Conservation (phyloP, 768 basidiomycete genomes). For the Suillus discolor region DNA sequence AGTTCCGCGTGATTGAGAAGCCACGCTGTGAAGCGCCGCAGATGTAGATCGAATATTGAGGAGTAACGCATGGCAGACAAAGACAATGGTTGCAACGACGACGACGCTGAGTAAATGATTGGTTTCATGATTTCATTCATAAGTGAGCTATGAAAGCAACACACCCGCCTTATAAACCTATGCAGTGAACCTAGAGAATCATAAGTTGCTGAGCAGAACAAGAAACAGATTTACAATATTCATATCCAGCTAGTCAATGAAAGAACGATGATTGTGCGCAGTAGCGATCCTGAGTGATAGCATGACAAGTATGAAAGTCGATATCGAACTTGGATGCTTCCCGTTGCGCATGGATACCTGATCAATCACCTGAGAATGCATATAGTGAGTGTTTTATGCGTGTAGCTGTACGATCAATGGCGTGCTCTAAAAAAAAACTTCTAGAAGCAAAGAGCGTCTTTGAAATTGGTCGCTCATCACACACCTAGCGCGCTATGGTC, state of each 20-base stretch:
- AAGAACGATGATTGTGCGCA: slow-evolving; percentile 9
- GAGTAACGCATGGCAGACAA: slow-evolving; percentile 38
- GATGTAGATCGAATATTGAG: slow-evolving; percentile 42
- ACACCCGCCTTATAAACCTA: slow-evolving; percentile 9
- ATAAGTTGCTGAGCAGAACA: neutral
- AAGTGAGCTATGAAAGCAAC: neutral
- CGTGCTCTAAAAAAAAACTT: slow-evolving; percentile 13
- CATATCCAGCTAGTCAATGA: slow-evolving; percentile 1
- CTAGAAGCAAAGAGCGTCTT: slow-evolving; percentile 4
- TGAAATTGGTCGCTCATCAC: slow-evolving; percentile 6
- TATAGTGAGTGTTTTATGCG: neutral
- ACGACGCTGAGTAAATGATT: neutral
- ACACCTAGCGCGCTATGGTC: slow-evolving; percentile 11
- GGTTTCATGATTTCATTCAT: neutral
- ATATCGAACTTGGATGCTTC: neutral
- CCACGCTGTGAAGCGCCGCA: slow-evolving; percentile 39
- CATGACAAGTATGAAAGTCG: neutral
- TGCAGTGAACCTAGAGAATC: slow-evolving; percentile 3
- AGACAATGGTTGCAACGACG: slow-evolving; percentile 17
- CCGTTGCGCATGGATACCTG: slow-evolving; percentile 16
- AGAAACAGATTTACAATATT: neutral
- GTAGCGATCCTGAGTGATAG: slow-evolving; percentile 10
- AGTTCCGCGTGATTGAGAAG: slow-evolving; percentile 45
- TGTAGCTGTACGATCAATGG: neutral
- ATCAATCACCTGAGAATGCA: slow-evolving; percentile 12